phyloP scores from a whole-genome alignment of 1,284 basidiomycete species.

The Irpex rosettiformis region DNA sequence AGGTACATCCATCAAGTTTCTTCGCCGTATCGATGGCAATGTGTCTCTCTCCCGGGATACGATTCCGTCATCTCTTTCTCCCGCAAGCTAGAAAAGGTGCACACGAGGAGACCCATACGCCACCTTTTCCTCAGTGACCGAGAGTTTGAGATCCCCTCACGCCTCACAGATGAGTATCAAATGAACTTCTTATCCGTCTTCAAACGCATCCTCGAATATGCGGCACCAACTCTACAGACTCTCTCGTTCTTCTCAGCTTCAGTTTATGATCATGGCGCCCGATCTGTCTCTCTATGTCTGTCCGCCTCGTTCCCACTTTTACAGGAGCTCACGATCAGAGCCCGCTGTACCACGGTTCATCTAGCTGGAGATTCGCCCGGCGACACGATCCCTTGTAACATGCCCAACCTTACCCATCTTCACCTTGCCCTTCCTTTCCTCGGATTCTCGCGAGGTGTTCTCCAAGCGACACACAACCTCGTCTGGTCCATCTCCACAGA shows the following conservation, averaged over 20 bases:
- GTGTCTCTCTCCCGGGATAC: constrained; percentile 20
- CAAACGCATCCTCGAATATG: constrained; percentile 22
- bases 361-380: constrained; percentile 5
- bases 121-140: constrained; percentile 27
- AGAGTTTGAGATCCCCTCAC: neutral
- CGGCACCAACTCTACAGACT: constrained; percentile 24
- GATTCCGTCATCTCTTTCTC: constrained; percentile 16
- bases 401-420: constrained; percentile 21
- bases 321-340: constrained; percentile 26
- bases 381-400: neutral
- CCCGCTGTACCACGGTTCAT: constrained; percentile 20
- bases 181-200: constrained; percentile 15
- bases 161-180: constrained; percentile 13
- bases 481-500: constrained; percentile 20
- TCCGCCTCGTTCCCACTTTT: constrained; percentile 20
- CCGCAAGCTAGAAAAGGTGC: constrained; percentile 2
- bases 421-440: constrained; percentile 27
- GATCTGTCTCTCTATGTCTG: constrained; percentile 19
- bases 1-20: constrained; percentile 23
- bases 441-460: constrained; percentile 16
- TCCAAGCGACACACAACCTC: constrained; percentile 20
- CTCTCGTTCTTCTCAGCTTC: constrained; percentile 25
- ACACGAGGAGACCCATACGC: constrained; percentile 15
- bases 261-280: constrained; percentile 18
- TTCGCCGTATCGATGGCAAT: constrained; percentile 24